A percentile compares a stretch with the other conserved stretches of the same genome.
Evolutionary conservation across 2,329 filamentous ascomycete genomes (phyloP).

Genomic region (Penicillium digitatum): DNA sequence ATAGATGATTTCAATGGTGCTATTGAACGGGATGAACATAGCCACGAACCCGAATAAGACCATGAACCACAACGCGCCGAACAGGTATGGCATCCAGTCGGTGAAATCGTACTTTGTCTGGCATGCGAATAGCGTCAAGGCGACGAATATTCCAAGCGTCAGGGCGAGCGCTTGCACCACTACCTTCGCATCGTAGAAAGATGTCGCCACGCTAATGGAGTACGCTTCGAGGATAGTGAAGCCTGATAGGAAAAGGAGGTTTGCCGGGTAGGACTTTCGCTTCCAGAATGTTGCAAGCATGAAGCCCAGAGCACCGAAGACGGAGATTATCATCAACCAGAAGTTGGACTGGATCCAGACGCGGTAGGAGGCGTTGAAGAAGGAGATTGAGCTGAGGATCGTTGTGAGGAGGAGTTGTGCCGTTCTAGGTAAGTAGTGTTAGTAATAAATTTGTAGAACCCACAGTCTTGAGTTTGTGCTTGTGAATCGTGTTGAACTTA

Average conservation of each 20-base stretch:
- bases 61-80: conserved; percentile 82
- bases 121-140: conserved; percentile 76
- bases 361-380: conserved; percentile 76
- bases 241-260: conserved; percentile 82
- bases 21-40: conserved; percentile 80
- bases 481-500: conserved; percentile 37
- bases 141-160: conserved; percentile 65
- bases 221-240: conserved; percentile 95
- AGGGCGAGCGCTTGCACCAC: conserved; percentile 88
- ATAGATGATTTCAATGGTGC: conserved; percentile 78
- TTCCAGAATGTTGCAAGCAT: conserved; percentile 92
- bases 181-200: conserved; percentile 77
- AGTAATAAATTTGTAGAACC: neutral
- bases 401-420: conserved; percentile 84
- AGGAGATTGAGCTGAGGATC: conserved; percentile 74
- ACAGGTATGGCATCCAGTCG: conserved; percentile 92
- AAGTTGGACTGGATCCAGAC: conserved; percentile 79
- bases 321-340: conserved; percentile 80
- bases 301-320: conserved; percentile 78
- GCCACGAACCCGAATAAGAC: conserved; percentile 92
- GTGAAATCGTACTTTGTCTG: conserved; percentile 99
- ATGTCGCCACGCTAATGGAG: conserved; percentile 85
- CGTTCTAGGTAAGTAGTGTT: conserved; percentile 51
- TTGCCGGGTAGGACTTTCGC: conserved; percentile 89
- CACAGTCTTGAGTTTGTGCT: neutral